Evolutionary conservation across 441 rosid species (phyloP).

Genomic region (Theobroma grandiflorum): DNA sequence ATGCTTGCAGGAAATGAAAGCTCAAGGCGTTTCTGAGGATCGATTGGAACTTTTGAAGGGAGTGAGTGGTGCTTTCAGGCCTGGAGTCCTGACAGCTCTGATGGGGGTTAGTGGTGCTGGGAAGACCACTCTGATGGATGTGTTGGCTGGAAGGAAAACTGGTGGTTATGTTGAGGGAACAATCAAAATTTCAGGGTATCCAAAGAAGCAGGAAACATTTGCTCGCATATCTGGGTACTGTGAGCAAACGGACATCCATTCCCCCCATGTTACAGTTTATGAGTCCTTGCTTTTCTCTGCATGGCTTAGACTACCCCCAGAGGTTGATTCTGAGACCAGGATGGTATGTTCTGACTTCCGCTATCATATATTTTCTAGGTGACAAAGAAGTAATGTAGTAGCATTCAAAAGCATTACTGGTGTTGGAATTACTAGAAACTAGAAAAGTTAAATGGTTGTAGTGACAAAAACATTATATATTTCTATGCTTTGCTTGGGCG

Average conservation of each 20-base stretch:
- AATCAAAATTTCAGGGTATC: conserved; percentile 68
- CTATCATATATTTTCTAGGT: background rate
- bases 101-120: conserved; percentile 86
- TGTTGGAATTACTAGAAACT: background rate
- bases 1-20: conserved; percentile 64
- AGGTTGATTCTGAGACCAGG: conserved; percentile 55
- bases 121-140: conserved; percentile 82
- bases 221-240: conserved; percentile 79
- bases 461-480: background rate
- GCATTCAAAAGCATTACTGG: background rate
- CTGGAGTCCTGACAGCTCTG: conserved; percentile 74
- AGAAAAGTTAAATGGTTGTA: background rate
- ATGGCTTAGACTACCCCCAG: conserved; percentile 68
- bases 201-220: conserved; percentile 77
- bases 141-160: conserved; percentile 79
- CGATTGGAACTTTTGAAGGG: conserved; percentile 64
- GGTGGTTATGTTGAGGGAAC: conserved; percentile 66
- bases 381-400: background rate
- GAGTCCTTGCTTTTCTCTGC: conserved; percentile 73
- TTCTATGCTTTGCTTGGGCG: background rate
- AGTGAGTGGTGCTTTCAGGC: conserved; percentile 73
- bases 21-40: conserved; percentile 57
- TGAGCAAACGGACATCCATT: conserved; percentile 78
- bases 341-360: conserved; percentile 42
- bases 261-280: conserved; percentile 75